These are phyloP conservation scores for Aspergillus taichungensis DNA, from an alignment of 495 filamentous ascomycete species.

Conservation along the genomic window DNA sequence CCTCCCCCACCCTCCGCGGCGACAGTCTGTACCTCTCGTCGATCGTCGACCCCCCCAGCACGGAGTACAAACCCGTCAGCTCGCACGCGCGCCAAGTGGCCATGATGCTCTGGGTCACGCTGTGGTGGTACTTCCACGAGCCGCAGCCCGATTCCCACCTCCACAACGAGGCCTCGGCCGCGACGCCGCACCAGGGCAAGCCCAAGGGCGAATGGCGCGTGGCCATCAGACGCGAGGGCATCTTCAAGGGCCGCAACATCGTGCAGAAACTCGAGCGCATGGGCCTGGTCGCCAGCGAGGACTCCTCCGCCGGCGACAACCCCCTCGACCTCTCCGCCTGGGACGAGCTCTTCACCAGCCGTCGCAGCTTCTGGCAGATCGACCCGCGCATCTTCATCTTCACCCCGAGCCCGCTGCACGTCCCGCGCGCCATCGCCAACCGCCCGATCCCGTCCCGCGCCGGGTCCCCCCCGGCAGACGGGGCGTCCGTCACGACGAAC, in stretches of 20 bases:
- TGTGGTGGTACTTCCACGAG: slow-evolving; percentile 95
- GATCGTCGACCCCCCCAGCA: slow-evolving; percentile 72
- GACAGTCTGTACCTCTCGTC: slow-evolving; percentile 86
- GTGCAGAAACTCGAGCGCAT: slow-evolving; percentile 90
- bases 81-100: slow-evolving; percentile 82
- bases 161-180: slow-evolving; percentile 49
- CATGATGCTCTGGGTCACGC: slow-evolving; percentile 91
- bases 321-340: slow-evolving; percentile 51
- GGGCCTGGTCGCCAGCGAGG: slow-evolving; percentile 69
- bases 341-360: slow-evolving; percentile 74
- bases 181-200: slow-evolving; percentile 57
- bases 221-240: slow-evolving; percentile 73
- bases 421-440: slow-evolving; percentile 37
- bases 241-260: slow-evolving; percentile 71
- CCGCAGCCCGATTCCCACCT: slow-evolving; percentile 43
- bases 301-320: slow-evolving; percentile 64
- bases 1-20: slow-evolving; percentile 59
- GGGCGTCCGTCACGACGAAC: slow-evolving; percentile 46
- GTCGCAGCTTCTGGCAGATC: slow-evolving; percentile 83
- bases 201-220: slow-evolving; percentile 86
- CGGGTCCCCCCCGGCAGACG: slow-evolving; percentile 45
- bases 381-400: slow-evolving; percentile 83
- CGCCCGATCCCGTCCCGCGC: slow-evolving; percentile 4
- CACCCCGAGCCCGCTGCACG: slow-evolving; percentile 55
- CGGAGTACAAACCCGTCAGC: slow-evolving; percentile 65